Conservation (phyloP, 2,329 filamentous ascomycete species). For the Metarhizium rileyi region DNA sequence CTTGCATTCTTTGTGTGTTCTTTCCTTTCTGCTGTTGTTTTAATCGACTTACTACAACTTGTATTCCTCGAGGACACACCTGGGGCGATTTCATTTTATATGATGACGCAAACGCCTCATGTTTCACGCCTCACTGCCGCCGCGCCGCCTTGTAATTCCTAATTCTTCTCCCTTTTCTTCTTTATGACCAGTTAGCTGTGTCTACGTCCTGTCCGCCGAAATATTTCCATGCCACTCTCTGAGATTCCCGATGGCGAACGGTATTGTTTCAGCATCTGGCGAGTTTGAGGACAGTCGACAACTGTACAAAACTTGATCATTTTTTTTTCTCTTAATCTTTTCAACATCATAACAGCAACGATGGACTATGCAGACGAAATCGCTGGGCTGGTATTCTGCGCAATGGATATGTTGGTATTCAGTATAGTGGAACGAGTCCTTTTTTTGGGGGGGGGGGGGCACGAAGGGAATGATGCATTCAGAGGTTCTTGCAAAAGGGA, state of each 20-base stretch:
- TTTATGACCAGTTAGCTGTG: not conserved
- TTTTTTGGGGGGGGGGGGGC: too few species aligned
- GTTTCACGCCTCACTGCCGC: too few species aligned
- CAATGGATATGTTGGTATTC: not conserved
- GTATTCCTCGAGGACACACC: not conserved
- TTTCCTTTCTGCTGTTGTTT: not conserved
- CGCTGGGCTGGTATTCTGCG: not conserved
- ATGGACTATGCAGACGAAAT: not conserved
- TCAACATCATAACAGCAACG: not conserved
- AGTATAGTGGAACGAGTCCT: not conserved
- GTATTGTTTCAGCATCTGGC: not conserved
- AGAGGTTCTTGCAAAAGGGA: not conserved
- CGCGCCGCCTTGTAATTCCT: conserved; percentile 1
- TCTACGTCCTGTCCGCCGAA: not conserved
- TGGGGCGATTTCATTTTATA: not conserved
- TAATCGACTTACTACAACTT: not conserved
- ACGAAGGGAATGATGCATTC: not conserved
- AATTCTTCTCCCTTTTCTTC: not conserved
- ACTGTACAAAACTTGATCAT: not conserved
- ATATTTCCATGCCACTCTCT: not conserved
- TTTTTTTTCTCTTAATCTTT: not conserved
- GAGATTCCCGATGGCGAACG: not conserved
- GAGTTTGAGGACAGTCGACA: not conserved
- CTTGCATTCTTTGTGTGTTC: not conserved
- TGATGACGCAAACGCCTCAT: not conserved